Evolutionary conservation across 2,329 filamentous ascomycete genomes (phyloP), one percentile per base, ranked within the genome.

Genomic region (Alternaria ventricosa): DNA sequence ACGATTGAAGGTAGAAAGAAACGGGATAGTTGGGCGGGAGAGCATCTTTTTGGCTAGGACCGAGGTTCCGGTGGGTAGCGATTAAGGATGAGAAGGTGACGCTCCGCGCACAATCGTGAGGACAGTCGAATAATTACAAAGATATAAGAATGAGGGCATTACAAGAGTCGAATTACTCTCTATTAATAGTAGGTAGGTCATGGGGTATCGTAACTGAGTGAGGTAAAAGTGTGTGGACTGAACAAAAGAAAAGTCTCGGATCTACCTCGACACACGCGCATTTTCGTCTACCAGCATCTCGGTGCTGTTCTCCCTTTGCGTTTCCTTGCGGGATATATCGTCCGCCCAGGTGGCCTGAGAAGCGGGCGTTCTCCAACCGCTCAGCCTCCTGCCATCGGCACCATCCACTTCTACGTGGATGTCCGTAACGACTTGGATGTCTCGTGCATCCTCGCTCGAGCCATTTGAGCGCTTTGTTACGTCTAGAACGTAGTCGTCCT

Each of bases 401-500:
- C 60, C 60, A 36, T 75, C 73, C 5, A 74, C 68, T 6, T 65
- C 55, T 11, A 74, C 61, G 8, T 67, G 64, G 6, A 75, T 71
- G 41, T 74, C 70, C 11, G 71, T 74, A 15, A 70, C 60, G 9
- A 75, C 73, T 13, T 72, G 73, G 1, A 75, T 75, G 15, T 75
- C 73, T 25, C 63, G 57, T 5, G 28, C 57, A 2, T 51, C 46
- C 33, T 58, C 53, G 15, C 28, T 27, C 44, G 55, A 60, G 44
- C 54, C 49, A 54, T 58, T 23, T 0, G 60, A 58, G 6, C 47
- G 60, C 27, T 46, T 61, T 5, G 60, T 54, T 0, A 57, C 60
- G 18, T 64, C 55, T 25, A 69, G 30, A 5, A 55, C 50, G 36
- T 65, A 67, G 15, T 59, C 61, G 13, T 55, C 60, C 18, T 65